Conservation (phyloP, 2,329 filamentous ascomycete species). For the Botrytis elliptica region DNA sequence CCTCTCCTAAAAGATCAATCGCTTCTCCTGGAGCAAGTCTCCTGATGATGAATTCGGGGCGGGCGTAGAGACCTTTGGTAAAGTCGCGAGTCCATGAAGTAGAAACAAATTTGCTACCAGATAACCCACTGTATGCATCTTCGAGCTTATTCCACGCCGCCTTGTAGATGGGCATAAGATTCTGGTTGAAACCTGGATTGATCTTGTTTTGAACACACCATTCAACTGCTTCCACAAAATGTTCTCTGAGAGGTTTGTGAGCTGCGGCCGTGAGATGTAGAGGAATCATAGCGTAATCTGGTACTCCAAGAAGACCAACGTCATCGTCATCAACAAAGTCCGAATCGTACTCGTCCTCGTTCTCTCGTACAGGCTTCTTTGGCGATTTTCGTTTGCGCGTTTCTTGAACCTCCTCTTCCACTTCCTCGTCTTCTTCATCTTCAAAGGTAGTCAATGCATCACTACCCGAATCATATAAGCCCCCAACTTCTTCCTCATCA, state of each 20-base stretch:
- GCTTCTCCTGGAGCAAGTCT: constrained; percentile 41
- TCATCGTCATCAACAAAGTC: constrained; percentile 64
- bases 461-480: constrained; percentile 25
- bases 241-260: constrained; percentile 65
- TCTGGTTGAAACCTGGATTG: constrained; percentile 65
- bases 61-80: constrained; percentile 60
- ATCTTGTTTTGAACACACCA: constrained; percentile 81
- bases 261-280: constrained; percentile 66
- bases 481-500: constrained; percentile 26
- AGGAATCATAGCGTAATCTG: constrained; percentile 53
- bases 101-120: constrained; percentile 69
- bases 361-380: constrained; percentile 18
- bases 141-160: constrained; percentile 71
- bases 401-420: constrained; percentile 20
- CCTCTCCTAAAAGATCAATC: constrained; percentile 42
- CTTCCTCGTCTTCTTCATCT: constrained; percentile 43
- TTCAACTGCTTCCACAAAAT: constrained; percentile 72
- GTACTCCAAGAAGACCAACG: constrained; percentile 55
- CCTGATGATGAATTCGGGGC: constrained; percentile 53
- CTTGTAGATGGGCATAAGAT: constrained; percentile 59
- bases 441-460: constrained; percentile 50
- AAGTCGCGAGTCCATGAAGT: constrained; percentile 69
- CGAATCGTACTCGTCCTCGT: constrained; percentile 33
- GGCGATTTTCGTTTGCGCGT: constrained; percentile 11
- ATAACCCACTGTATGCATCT: constrained; percentile 66